Evolutionary conservation across 129 eudicot species (phyloP), one percentile per base, ranked within the genome.

Genomic region (Mikania micrantha): DNA sequence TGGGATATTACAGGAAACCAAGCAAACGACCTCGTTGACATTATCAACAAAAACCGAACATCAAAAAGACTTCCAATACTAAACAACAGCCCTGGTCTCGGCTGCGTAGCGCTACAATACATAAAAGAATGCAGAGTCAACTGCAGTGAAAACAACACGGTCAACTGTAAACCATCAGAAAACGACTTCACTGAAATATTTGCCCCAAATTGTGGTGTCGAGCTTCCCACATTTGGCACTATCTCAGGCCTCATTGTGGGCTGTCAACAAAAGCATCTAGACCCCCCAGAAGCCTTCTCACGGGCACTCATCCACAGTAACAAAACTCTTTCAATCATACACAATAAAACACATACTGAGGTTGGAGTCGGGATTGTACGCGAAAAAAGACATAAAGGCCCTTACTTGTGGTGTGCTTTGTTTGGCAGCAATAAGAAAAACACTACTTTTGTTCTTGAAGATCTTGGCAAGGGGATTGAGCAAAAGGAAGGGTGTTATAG

Each of bases 401-500:
- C 88, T 4, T 90, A 84, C 79, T 72, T 90, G 35, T 90, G 97
- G 95, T 87, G 97, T 67, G 87, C 85, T 66, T 56, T 90, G 74
- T 85, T 87, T 35, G 81, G 95, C 36, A 78, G 69, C 45, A 59
- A 68, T 38, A 41, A 60, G 53, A 79, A 20, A 31, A 90, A 90
- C 62, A 61, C 85, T 10, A 65, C 82, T 2, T 90, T 90, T 73
- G 91, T 85, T 60, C 95, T 90, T 71, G 90, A 87, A 52, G 91
- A 90, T 84, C 91, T 82, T 53, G 95, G 95, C 27, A 76, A 84
- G 65, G 97, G 95, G 57, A 80, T 90, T 53, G 82, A 84, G 73
- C 97, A 87, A 70, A 87, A 82, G 81, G 83, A 77, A 69, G 97
- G 97, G 49, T 87, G 97, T 74, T 90, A 78, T 52, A 90, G 97